Evolutionary conservation across 257 asterid genomes (phyloP).

Genomic region (Plantago ovata): DNA sequence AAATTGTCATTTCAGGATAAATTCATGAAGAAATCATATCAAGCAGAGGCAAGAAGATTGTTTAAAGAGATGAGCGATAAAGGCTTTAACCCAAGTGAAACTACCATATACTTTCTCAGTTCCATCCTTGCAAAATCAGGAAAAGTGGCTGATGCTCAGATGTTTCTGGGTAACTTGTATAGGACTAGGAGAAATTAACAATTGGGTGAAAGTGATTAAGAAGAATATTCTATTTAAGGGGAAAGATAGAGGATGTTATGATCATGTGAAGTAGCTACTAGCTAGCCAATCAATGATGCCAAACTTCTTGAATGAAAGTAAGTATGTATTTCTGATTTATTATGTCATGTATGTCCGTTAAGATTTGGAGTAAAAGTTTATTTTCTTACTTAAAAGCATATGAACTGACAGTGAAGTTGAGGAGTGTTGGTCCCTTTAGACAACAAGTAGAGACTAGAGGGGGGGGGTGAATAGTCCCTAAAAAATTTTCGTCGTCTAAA

Average conservation of each 20-base stretch:
- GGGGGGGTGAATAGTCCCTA: too few relatives aligned
- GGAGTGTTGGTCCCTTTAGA: too few relatives aligned
- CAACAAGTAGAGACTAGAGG: too few relatives aligned
- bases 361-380: neutral
- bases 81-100: constrained; percentile 54
- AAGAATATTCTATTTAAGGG: constrained; percentile 8
- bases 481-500: too few relatives aligned
- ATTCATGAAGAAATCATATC: constrained; percentile 41
- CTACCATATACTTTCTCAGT: constrained; percentile 59
- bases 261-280: constrained; percentile 7
- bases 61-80: constrained; percentile 72
- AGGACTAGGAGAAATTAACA: constrained; percentile 37
- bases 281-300: neutral
- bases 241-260: constrained; percentile 1
- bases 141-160: constrained; percentile 59
- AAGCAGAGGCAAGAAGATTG: constrained; percentile 60
- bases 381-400: neutral
- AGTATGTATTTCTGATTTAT: constrained; percentile 13
- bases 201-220: neutral
- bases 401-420: neutral
- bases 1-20: constrained; percentile 49
- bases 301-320: constrained; percentile 17
- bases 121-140: constrained; percentile 70
- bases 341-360: neutral
- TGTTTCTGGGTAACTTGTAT: constrained; percentile 52